A percentile compares a stretch with the other conserved stretches of the same genome.
phyloP scores from a whole-genome alignment of 2,329 filamentous ascomycete species.

The Talaromyces piceae region DNA sequence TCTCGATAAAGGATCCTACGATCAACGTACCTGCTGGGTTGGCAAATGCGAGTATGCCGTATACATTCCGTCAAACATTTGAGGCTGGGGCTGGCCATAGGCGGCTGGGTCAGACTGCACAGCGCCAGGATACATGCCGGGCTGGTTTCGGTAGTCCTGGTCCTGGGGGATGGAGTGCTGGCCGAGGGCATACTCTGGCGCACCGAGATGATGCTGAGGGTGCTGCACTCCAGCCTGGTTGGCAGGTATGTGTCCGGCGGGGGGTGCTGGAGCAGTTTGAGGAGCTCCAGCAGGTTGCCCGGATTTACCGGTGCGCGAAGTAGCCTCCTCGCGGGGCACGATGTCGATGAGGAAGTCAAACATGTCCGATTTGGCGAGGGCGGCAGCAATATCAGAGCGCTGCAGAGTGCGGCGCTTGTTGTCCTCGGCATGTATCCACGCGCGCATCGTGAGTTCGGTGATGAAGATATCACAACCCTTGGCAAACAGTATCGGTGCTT shows the following conservation, averaged over 20 bases:
- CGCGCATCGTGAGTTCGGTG: conserved; percentile 96
- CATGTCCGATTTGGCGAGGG: conserved; percentile 96
- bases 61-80: conserved; percentile 88
- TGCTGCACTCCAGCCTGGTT: conserved; percentile 43
- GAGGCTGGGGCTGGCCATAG: conserved; percentile 66
- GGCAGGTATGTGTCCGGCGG: conserved; percentile 32
- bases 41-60: conserved; percentile 67
- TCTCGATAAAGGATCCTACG: conserved; percentile 3
- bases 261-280: conserved; percentile 20
- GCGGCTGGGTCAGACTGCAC: conserved; percentile 65
- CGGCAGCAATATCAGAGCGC: conserved; percentile 91
- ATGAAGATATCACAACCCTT: conserved; percentile 99
- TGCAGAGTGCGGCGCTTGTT: conserved; percentile 96
- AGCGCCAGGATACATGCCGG: conserved; percentile 73
- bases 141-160: conserved; percentile 71
- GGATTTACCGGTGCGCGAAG: conserved; percentile 72
- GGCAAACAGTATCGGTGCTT: conserved; percentile 94
- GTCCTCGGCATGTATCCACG: conserved; percentile 98
- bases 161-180: conserved; percentile 60
- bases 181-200: conserved; percentile 50
- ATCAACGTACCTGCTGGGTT: conserved; percentile 65
- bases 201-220: conserved; percentile 50
- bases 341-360: conserved; percentile 99
- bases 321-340: conserved; percentile 88
- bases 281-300: conserved; percentile 44